phyloP scores from a whole-genome alignment of 164 flowering plant genomes.

The Nymphaea colorata region DNA sequence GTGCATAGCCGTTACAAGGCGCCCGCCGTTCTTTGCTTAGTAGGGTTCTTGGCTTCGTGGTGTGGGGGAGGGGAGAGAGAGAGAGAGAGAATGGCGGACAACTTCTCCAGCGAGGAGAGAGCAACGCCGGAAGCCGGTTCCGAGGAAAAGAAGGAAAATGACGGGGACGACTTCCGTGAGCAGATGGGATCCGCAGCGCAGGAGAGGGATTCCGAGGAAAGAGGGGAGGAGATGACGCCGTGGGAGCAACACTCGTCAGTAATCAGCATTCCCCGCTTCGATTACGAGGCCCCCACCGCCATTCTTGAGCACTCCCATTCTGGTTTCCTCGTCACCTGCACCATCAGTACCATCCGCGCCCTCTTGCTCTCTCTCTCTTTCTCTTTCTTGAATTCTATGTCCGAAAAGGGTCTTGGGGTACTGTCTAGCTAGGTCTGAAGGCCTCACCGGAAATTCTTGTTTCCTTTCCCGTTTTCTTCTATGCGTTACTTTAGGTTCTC shows the following conservation, averaged over 20 bases:
- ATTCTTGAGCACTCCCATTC: constrained; percentile 54
- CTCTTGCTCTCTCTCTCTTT: neutral
- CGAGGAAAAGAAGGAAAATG: neutral
- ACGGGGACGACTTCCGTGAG: neutral
- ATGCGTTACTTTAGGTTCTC: no score
- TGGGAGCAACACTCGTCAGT: constrained; percentile 84
- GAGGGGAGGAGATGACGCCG: constrained; percentile 31
- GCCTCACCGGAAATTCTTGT: no score
- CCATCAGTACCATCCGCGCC: constrained; percentile 37
- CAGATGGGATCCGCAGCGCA: neutral
- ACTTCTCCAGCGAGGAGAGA: neutral
- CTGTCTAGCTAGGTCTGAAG: no score
- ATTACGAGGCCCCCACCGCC: constrained; percentile 81
- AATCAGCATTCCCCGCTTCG: constrained; percentile 77
- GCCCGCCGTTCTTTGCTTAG: no score
- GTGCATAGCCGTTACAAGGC: no score
- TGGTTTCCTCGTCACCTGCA: constrained; percentile 84
- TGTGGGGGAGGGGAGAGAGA: no score
- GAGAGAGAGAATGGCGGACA: no score
- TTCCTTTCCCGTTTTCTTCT: no score
- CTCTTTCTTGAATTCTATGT: no score
- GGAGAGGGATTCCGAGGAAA: constrained; percentile 2
- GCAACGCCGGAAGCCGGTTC: no score
- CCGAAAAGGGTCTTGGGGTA: no score
- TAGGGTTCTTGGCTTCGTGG: no score